A percentile compares a stretch with the other conserved stretches of the same genome.
Conservation (phyloP, 306 rosid species). For the Erythrophleum fordii region DNA sequence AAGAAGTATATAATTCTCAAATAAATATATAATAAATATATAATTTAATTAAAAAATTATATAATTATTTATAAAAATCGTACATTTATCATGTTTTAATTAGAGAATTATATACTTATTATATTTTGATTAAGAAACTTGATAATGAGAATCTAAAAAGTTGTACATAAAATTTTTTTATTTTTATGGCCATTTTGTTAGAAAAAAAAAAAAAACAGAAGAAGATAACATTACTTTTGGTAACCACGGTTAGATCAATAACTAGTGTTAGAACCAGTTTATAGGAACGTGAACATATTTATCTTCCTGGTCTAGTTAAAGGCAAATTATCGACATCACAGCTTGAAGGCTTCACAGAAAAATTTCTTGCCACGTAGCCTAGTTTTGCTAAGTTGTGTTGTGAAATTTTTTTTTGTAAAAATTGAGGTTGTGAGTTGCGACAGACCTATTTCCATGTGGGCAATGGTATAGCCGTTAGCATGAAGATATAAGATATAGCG, state of each 20-base stretch:
- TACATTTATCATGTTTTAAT: no score
- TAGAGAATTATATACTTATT: no score
- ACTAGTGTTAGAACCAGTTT: neutral
- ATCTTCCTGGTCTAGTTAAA: neutral
- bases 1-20: no score
- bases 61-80: no score
- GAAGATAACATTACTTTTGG: neutral
- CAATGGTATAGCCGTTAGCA: neutral
- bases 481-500: constrained; percentile 8
- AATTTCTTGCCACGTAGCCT: neutral
- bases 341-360: neutral
- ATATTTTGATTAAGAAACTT: no score
- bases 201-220: neutral
- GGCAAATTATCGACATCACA: no score
- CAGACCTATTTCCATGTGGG: neutral
- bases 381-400: neutral
- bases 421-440: neutral
- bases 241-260: neutral
- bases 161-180: no score
- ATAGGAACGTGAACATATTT: neutral
- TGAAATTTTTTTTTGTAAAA: neutral
- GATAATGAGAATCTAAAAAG: no score
- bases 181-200: neutral
- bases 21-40: no score
- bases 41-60: no score